Evolutionary conservation across 1,139 yeast species (phyloP).

Genomic region (Kodamaea suecica): DNA sequence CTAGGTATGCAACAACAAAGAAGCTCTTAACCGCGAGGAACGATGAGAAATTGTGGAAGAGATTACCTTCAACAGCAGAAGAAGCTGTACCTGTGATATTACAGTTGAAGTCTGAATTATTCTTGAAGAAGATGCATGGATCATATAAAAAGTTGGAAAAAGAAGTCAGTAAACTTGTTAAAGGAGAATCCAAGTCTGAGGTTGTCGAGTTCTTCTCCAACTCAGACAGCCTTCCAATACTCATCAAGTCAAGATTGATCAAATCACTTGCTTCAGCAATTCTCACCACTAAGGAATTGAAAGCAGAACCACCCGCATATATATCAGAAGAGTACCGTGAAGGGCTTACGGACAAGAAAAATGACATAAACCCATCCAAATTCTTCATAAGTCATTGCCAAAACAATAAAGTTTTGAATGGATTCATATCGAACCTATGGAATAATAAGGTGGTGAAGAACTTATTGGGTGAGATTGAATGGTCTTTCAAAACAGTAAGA

Average conservation of each 20-base stretch:
- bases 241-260: constrained; percentile 34
- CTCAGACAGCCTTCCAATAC: constrained; percentile 19
- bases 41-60: constrained; percentile 42
- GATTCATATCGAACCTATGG: constrained; percentile 55
- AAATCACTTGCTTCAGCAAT: constrained; percentile 27
- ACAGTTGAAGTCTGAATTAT: constrained; percentile 44
- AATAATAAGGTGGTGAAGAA: constrained; percentile 53
- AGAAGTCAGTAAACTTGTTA: constrained; percentile 29
- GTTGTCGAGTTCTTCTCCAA: constrained; percentile 20
- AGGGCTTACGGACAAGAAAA: constrained; percentile 27
- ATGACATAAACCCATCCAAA: constrained; percentile 40
- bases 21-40: constrained; percentile 48
- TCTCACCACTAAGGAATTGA: constrained; percentile 25
- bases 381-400: constrained; percentile 50
- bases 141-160: constrained; percentile 41
- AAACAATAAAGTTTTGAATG: constrained; percentile 37
- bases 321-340: constrained; percentile 24
- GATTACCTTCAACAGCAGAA: constrained; percentile 34
- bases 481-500: constrained; percentile 57
- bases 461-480: constrained; percentile 47
- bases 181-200: constrained; percentile 28
- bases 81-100: constrained; percentile 45
- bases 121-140: constrained; percentile 51
- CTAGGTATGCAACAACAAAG: constrained; percentile 55
- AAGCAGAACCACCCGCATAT: constrained; percentile 32